Evolutionary conservation across 768 basidiomycete species (phyloP).

Genomic region (Amanita rubescens): DNA sequence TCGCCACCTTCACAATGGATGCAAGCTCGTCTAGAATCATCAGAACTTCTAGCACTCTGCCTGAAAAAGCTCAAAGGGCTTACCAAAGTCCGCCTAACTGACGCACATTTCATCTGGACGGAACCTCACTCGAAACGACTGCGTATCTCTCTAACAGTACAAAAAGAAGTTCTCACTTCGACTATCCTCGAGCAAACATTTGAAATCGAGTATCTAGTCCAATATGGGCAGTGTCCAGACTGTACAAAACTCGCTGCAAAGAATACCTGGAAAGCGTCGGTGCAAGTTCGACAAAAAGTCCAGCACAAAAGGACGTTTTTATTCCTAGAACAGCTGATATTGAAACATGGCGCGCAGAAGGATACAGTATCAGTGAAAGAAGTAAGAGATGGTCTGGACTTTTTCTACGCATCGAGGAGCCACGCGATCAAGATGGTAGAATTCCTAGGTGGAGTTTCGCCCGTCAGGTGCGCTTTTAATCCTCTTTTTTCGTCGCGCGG

Average conservation of each 20-base stretch:
- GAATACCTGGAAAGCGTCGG: slow-evolving; percentile 97
- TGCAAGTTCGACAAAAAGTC: slow-evolving; percentile 99
- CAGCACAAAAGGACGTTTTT: slow-evolving; percentile 97
- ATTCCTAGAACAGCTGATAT: slow-evolving; percentile 93
- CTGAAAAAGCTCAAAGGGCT: slow-evolving; percentile 92
- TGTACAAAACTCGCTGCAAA: slow-evolving; percentile 94
- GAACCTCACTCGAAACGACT: slow-evolving; percentile 95
- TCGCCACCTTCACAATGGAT: slow-evolving; percentile 88
- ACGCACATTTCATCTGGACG: slow-evolving; percentile 99
- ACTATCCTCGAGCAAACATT: slow-evolving; percentile 98
- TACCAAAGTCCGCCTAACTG: slow-evolving; percentile 91
- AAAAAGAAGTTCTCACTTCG: slow-evolving; percentile 94
- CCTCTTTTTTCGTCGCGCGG: background rate
- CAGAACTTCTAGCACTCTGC: slow-evolving; percentile 91
- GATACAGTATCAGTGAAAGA: slow-evolving; percentile 93
- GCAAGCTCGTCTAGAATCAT: slow-evolving; percentile 79
- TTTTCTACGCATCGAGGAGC: slow-evolving; percentile 87
- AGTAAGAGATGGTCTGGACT: slow-evolving; percentile 90
- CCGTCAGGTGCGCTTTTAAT: slow-evolving; percentile 30
- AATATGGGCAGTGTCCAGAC: slow-evolving; percentile 91
- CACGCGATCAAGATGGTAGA: slow-evolving; percentile 97
- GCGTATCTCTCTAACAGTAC: slow-evolving; percentile 90
- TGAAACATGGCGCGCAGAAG: slow-evolving; percentile 95
- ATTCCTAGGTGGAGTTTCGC: slow-evolving; percentile 82
- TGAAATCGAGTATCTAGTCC: slow-evolving; percentile 92